phyloP scores from a whole-genome alignment of 345 rosid genomes.

The Atalantia buxifolia region DNA sequence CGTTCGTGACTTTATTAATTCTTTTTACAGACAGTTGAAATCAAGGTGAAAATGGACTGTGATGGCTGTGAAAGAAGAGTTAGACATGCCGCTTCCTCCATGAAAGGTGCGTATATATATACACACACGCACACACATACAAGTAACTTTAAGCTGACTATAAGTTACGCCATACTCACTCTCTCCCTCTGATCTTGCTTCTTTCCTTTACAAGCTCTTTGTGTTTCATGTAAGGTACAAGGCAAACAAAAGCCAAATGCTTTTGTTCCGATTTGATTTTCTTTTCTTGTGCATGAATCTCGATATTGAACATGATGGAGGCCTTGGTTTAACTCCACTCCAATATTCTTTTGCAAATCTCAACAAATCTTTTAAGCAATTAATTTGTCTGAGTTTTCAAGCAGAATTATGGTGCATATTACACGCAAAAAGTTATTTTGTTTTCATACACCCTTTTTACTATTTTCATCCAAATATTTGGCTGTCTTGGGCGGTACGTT shows the following conservation, averaged over 20 bases:
- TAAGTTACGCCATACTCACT: not conserved
- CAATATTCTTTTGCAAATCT: not conserved
- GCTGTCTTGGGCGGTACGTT: not conserved
- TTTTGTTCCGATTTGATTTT: not conserved
- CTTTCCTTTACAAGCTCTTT: not conserved
- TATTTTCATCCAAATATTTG: not conserved
- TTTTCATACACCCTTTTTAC: not conserved
- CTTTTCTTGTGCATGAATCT: not conserved
- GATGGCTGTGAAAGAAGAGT: conserved; percentile 58
- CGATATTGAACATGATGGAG: not conserved
- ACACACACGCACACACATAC: rapidly evolving
- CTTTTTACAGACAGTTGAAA: conserved; percentile 43
- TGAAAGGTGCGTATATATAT: conserved; percentile 30
- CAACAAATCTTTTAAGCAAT: not conserved
- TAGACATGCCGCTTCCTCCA: conserved; percentile 35
- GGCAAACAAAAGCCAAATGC: not conserved
- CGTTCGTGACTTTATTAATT: not conserved
- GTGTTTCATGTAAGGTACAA: not conserved
- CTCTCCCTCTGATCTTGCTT: too few relatives aligned
- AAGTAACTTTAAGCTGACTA: not conserved
- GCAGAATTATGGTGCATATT: not conserved
- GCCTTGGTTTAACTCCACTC: not conserved
- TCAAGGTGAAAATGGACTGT: conserved; percentile 63
- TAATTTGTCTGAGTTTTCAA: not conserved
- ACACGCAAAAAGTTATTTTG: not conserved